Evolutionary conservation across 2,329 filamentous ascomycete species (phyloP).

Genomic region (Beauveria medogensis): DNA sequence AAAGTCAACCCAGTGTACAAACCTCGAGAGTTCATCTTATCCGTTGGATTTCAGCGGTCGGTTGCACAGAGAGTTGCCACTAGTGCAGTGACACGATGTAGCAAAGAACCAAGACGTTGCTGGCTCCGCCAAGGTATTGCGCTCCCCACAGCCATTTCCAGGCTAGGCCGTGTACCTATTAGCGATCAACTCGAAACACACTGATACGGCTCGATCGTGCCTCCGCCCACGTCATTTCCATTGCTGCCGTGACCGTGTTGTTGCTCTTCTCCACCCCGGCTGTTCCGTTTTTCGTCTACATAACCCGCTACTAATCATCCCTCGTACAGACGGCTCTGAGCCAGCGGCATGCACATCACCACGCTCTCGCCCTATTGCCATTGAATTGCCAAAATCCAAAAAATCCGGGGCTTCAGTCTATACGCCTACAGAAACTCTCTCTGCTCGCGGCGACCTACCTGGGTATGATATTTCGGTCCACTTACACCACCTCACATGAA

Average conservation of each 20-base stretch:
- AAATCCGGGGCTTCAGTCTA: constrained; percentile 32
- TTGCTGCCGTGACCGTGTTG: background rate
- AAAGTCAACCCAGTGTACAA: background rate
- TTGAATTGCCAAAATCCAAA: constrained; percentile 37
- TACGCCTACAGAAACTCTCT: constrained; percentile 42
- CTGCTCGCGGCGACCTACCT: constrained; percentile 49
- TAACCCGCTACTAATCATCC: constrained; percentile 3
- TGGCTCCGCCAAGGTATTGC: constrained; percentile 1
- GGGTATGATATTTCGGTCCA: constrained; percentile 38
- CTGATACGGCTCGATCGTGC: background rate
- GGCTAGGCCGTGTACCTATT: background rate
- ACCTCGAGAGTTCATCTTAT: background rate
- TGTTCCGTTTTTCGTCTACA: background rate
- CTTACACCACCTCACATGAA: constrained; percentile 2
- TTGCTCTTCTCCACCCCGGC: background rate
- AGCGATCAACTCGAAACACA: background rate
- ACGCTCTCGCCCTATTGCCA: constrained; percentile 43
- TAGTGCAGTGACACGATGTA: background rate
- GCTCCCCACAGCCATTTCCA: constrained; percentile 1
- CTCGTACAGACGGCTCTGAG: constrained; percentile 8
- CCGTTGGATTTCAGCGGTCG: background rate
- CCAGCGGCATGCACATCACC: constrained; percentile 16
- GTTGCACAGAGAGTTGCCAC: background rate
- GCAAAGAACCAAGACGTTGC: background rate
- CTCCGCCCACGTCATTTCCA: constrained; percentile 6